A percentile compares a stretch with the other conserved stretches of the same genome.
phyloP scores from a whole-genome alignment of 345 rosid genomes.

The Firmiana major region DNA sequence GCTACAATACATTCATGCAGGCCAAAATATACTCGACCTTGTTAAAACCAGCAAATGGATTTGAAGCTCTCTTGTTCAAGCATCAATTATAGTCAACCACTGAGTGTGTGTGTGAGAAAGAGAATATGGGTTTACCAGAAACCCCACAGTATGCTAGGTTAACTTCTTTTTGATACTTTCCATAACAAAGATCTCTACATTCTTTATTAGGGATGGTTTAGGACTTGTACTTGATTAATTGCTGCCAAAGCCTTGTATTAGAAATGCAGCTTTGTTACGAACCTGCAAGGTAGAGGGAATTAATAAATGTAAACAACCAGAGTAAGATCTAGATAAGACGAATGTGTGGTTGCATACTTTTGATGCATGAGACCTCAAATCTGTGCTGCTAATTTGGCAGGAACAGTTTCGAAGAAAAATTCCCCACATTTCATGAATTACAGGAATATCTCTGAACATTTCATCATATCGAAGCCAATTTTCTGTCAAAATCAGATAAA shows the following conservation, averaged over 20 bases:
- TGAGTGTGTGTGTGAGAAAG: not conserved
- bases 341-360: conserved; percentile 40
- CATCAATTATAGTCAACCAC: not conserved
- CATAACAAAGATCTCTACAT: not conserved
- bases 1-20: not conserved
- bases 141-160: not conserved
- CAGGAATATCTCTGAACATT: conserved; percentile 42
- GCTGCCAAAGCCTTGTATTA: conserved; percentile 39
- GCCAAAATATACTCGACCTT: not conserved
- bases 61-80: not conserved
- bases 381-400: conserved; percentile 67
- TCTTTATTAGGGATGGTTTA: not conserved
- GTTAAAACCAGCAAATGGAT: not conserved
- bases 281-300: conserved; percentile 37
- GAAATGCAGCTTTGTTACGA: conserved; percentile 67
- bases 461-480: conserved; percentile 66
- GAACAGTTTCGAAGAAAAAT: conserved; percentile 70
- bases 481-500: conserved; percentile 54
- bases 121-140: not conserved
- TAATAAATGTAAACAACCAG: not conserved
- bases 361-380: conserved; percentile 69
- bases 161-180: not conserved
- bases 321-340: not conserved
- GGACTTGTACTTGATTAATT: conserved; percentile 12
- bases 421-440: conserved; percentile 66